Conservation (phyloP, 306 rosid species). For the Pueraria montana region DNA sequence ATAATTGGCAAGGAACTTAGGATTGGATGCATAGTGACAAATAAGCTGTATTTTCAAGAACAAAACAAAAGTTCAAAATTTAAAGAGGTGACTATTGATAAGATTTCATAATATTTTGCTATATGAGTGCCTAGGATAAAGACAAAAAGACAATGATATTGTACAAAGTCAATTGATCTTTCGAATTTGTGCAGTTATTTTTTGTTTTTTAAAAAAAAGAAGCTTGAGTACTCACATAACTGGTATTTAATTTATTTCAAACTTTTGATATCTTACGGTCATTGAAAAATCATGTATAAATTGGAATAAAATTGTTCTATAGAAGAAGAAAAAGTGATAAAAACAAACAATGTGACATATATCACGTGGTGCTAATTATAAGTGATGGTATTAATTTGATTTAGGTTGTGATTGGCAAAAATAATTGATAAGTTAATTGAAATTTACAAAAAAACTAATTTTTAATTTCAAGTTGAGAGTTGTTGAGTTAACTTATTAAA, state of each 20-base stretch:
- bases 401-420: background rate
- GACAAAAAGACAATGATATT: slow-evolving; percentile 7
- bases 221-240: background rate
- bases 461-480: background rate
- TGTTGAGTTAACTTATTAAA: background rate
- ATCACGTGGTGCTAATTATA: slow-evolving; percentile 21
- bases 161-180: background rate
- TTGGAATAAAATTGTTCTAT: background rate
- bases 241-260: background rate
- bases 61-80: background rate
- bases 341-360: background rate
- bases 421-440: background rate
- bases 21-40: background rate
- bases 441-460: background rate
- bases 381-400: background rate
- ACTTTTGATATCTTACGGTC: background rate
- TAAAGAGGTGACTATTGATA: background rate
- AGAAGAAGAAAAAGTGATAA: background rate
- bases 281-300: background rate
- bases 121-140: background rate
- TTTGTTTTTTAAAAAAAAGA: too few relatives aligned
- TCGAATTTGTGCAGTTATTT: background rate
- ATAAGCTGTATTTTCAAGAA: background rate
- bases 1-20: background rate
- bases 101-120: background rate